Conservation (phyloP, 2,329 filamentous ascomycete species). For the Apiospora kogelbergensis region DNA sequence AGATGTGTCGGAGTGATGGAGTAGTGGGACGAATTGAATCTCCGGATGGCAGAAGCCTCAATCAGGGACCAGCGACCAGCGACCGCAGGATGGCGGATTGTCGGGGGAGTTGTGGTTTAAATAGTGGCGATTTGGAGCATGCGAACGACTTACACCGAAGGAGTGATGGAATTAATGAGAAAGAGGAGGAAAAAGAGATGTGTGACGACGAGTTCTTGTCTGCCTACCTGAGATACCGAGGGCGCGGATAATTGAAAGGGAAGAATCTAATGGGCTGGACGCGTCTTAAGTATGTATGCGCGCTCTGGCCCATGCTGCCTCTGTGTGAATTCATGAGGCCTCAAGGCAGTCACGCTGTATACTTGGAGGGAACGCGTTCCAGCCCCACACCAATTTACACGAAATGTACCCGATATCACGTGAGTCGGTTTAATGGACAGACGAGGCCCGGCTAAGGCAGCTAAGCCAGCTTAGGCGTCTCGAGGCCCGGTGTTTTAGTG, state of each 20-base stretch:
- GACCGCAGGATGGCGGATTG: not conserved
- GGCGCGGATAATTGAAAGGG: not conserved
- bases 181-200: not conserved
- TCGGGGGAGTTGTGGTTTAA: not conserved
- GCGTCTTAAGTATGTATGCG: not conserved
- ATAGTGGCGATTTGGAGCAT: not conserved
- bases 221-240: slow-evolving; percentile 9
- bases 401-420: not conserved
- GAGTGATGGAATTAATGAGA: not conserved
- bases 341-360: not conserved
- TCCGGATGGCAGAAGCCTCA: not conserved
- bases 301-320: not conserved
- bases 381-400: not conserved
- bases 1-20: not conserved
- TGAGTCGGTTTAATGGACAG: not conserved
- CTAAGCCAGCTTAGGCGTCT: no score
- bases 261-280: not conserved
- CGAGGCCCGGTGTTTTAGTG: not conserved
- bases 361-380: not conserved
- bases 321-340: not conserved
- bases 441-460: not conserved
- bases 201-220: slow-evolving; percentile 1
- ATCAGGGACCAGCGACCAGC: not conserved
- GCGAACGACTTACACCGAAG: not conserved
- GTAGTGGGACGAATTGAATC: not conserved